phyloP scores from a whole-genome alignment of 2,329 filamentous ascomycete species.

The Diaporthe sp. region DNA sequence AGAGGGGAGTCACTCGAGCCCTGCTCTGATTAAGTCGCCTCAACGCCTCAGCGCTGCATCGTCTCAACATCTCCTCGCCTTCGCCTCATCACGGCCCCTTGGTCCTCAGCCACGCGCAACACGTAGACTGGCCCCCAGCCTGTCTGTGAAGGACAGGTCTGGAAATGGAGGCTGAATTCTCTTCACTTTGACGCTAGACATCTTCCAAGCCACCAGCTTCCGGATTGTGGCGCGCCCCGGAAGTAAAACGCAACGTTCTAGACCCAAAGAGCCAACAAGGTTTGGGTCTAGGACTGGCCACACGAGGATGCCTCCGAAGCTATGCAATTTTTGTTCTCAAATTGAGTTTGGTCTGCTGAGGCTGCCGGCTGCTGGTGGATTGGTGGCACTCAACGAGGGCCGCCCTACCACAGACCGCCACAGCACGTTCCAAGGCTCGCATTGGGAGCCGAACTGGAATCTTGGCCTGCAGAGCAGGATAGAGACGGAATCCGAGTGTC shows the following conservation, averaged over 20 bases:
- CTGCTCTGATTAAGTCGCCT: neutral
- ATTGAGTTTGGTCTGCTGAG: neutral
- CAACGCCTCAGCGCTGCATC: neutral
- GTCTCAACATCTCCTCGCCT: neutral
- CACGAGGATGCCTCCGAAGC: neutral
- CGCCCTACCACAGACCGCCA: neutral
- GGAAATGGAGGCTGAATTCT: neutral
- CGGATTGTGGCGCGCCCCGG: neutral
- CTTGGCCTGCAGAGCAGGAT: neutral
- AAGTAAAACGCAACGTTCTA: slow-evolving; percentile 7
- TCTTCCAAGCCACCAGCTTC: neutral
- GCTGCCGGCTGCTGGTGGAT: neutral
- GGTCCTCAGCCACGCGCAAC: neutral
- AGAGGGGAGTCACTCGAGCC: neutral
- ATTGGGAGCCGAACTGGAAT: neutral
- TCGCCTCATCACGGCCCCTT: neutral
- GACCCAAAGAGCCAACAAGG: neutral
- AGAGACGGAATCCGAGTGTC: neutral
- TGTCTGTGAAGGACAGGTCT: neutral
- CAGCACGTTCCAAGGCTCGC: neutral
- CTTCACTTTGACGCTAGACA: too few species aligned
- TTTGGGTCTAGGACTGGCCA: neutral
- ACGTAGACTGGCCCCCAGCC: neutral
- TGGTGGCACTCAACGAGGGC: neutral
- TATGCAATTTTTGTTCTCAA: neutral